Evolutionary conservation across 805 yeast genomes (phyloP), one percentile per base, ranked within the genome.

Genomic region (Kuraishia capsulata): DNA sequence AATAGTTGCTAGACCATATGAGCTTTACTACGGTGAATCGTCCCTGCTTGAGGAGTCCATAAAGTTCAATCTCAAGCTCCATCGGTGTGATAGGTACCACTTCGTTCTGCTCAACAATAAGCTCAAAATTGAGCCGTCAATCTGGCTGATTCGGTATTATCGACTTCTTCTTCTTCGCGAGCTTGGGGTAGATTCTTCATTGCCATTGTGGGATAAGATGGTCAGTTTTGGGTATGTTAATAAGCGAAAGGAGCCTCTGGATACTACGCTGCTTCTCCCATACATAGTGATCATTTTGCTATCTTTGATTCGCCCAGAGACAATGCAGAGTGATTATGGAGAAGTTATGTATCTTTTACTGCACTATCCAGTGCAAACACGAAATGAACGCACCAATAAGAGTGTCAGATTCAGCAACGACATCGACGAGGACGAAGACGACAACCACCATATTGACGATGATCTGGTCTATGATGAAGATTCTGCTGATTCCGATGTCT

Each of bases 121-220:
- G 46, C 51, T 72, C 24, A 63, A 62, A 41, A 50, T 73, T 4
- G 78, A 73, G 42, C 62, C 74, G 2, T 71, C 72, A 38, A 59
- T 74, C 32, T 74, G 79, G 79, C 57, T 72, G 20, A 67, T 74
- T n/a, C 49, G 80, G 33, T 74, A 67, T 52, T 62, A 69, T 21
- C 52, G 78, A 20, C 53, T 74, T 26, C 43, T 73, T 3, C 53
- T 72, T 14, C 54, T 66, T 5, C 52, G 80, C 37, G 80, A 74
- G 44, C 49, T 74, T 21, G 76, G 74, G 2, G 39, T 61, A 6
- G 40, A 39, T 3, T 47, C 53, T 16, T 52, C 66, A 0, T 53
- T 65, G 18, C 47, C 55, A 20, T 48, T 70, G 17, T 74, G 79
- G 79, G 79, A 74, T 48, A 68, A 68, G 40, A 45, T 74, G 18